Evolutionary conservation across 2,329 filamentous ascomycete genomes (phyloP).

Genomic region (Trichophyton schoenleinii): DNA sequence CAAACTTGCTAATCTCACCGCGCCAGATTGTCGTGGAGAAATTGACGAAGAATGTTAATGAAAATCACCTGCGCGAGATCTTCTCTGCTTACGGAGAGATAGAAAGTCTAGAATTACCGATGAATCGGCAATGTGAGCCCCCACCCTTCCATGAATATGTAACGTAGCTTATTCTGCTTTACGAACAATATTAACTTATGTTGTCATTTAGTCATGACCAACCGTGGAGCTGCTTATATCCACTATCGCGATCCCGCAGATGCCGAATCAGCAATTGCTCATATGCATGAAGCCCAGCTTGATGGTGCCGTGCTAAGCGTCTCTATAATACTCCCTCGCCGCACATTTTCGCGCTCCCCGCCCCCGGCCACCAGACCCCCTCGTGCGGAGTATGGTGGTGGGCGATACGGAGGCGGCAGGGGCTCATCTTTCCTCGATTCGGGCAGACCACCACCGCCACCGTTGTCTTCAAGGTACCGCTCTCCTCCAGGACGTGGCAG

Average conservation of each 20-base stretch:
- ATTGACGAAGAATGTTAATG: slow-evolving; percentile 86
- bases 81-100: slow-evolving; percentile 82
- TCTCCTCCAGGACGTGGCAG: slow-evolving; percentile 21
- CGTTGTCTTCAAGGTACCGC: slow-evolving; percentile 18
- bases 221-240: slow-evolving; percentile 88
- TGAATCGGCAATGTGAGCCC: slow-evolving; percentile 64
- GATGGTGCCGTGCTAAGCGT: slow-evolving; percentile 75
- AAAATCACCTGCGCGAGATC: slow-evolving; percentile 78
- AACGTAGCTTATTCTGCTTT: neutral
- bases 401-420: slow-evolving; percentile 14
- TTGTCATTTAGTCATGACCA: slow-evolving; percentile 56
- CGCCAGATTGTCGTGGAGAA: slow-evolving; percentile 88
- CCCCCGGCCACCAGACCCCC: slow-evolving; percentile 48
- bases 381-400: slow-evolving; percentile 9
- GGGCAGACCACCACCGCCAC: slow-evolving; percentile 4
- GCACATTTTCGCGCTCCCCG: slow-evolving; percentile 69
- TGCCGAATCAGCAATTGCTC: slow-evolving; percentile 77
- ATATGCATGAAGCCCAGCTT: slow-evolving; percentile 96
- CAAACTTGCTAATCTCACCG: neutral
- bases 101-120: slow-evolving; percentile 74
- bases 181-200: neutral
- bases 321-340: slow-evolving; percentile 72
- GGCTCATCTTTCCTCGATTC: slow-evolving; percentile 2
- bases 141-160: neutral
- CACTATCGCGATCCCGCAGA: slow-evolving; percentile 64